phyloP scores from a whole-genome alignment of 2,329 filamentous ascomycete genomes.

The Aspergillus melleus region DNA sequence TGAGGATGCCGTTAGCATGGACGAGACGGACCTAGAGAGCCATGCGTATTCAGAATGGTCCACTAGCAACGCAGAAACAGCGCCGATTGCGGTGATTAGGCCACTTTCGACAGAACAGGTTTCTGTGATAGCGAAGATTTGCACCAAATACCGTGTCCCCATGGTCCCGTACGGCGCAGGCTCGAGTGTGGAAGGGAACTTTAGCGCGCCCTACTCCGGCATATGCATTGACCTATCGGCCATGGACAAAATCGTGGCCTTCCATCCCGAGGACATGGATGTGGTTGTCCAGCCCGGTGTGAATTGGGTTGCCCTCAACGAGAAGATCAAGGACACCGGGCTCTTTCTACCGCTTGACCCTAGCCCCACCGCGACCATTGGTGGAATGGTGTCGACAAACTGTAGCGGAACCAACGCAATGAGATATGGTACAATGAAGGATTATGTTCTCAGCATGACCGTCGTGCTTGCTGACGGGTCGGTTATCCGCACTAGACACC shows the following conservation, averaged over 20 bases:
- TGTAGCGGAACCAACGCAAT: constrained; percentile 61
- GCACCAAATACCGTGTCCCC: constrained; percentile 72
- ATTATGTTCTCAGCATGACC: constrained; percentile 70
- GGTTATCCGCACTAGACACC: constrained; percentile 62
- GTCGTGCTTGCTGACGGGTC: constrained; percentile 69
- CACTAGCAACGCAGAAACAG: constrained; percentile 51
- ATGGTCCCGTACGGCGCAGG: constrained; percentile 76
- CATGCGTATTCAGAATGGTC: constrained; percentile 70
- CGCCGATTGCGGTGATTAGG: constrained; percentile 61
- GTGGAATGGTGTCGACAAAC: constrained; percentile 63
- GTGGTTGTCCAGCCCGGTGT: constrained; percentile 84
- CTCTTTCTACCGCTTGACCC: constrained; percentile 89
- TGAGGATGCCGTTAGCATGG: constrained; percentile 59
- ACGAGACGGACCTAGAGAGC: constrained; percentile 59
- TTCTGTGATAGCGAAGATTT: constrained; percentile 63
- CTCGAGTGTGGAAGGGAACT: constrained; percentile 81
- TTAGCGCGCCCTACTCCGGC: constrained; percentile 78
- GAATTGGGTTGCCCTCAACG: constrained; percentile 82
- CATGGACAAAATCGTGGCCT: constrained; percentile 76
- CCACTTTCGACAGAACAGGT: constrained; percentile 64
- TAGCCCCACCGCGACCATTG: constrained; percentile 59
- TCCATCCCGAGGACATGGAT: constrained; percentile 78
- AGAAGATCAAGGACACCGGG: constrained; percentile 65
- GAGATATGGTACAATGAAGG: constrained; percentile 72
- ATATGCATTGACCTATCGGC: constrained; percentile 81